Conservation (phyloP, 768 basidiomycete species). For the Amanita molliuscula region DNA sequence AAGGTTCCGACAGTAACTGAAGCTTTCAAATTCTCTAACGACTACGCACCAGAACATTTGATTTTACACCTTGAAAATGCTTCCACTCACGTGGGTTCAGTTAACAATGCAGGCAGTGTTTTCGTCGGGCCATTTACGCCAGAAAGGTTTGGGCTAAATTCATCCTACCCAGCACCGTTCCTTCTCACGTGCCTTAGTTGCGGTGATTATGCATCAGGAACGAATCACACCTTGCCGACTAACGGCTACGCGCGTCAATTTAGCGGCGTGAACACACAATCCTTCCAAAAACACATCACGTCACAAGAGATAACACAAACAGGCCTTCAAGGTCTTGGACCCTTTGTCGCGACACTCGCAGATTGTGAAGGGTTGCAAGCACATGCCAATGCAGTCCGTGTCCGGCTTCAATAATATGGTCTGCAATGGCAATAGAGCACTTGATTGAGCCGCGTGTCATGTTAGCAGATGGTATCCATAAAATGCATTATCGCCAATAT, state of each 20-base stretch:
- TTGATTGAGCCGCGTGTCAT: not conserved
- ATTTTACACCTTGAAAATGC: constrained; percentile 83
- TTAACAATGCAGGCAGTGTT: constrained; percentile 93
- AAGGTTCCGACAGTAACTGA: constrained; percentile 55
- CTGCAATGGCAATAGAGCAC: not conserved
- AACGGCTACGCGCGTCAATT: constrained; percentile 97
- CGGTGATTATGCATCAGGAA: constrained; percentile 98
- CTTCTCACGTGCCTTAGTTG: constrained; percentile 42
- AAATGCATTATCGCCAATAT: constrained; percentile 3
- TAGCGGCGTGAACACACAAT: constrained; percentile 93
- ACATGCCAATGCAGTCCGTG: constrained; percentile 92
- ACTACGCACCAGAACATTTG: constrained; percentile 97
- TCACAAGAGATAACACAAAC: constrained; percentile 82
- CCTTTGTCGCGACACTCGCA: constrained; percentile 79
- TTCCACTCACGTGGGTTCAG: constrained; percentile 42
- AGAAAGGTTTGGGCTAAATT: constrained; percentile 57
- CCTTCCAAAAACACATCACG: constrained; percentile 99
- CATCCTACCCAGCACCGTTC: not conserved
- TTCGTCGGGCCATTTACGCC: constrained; percentile 95
- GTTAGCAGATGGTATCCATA: constrained; percentile 4
- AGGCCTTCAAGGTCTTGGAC: constrained; percentile 74
- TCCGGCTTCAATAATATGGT: constrained; percentile 41
- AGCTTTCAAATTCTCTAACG: constrained; percentile 86
- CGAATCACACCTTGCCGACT: constrained; percentile 95
- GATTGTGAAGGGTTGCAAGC: constrained; percentile 93